These are phyloP conservation scores for Fusarium sublunatum DNA, from an alignment of 2,329 filamentous ascomycete genomes.

Conservation along the genomic window DNA sequence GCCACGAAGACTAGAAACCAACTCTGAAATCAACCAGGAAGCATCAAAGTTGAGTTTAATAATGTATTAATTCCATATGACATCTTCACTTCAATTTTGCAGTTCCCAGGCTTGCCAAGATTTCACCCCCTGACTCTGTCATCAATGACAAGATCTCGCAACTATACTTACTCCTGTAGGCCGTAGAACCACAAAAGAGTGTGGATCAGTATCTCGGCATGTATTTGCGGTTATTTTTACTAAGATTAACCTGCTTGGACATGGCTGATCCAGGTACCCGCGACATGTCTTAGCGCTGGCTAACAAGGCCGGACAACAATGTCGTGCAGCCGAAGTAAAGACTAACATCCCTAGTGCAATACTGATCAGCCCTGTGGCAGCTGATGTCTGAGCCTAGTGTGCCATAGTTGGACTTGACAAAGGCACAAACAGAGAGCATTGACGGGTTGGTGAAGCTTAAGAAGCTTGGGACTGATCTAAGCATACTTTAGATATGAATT, in stretches of 20 bases:
- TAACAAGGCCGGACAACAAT: conserved; percentile 27
- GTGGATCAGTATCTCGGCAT: conserved; percentile 11
- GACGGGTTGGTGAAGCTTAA: background rate
- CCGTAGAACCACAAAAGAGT: background rate
- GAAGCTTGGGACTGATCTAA: background rate
- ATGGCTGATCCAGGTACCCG: conserved; percentile 26
- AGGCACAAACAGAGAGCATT: background rate
- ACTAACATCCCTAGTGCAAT: conserved; percentile 26
- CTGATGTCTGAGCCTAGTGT: background rate
- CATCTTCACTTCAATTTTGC: background rate
- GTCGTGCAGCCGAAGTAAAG: conserved; percentile 32
- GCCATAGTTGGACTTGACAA: conserved; percentile 1
- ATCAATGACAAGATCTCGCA: conserved; percentile 11
- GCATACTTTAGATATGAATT: background rate
- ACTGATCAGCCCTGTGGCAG: conserved; percentile 24
- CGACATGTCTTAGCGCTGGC: conserved; percentile 15
- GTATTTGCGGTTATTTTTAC: background rate
- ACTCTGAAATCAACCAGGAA: too few relatives aligned
- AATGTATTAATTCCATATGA: background rate
- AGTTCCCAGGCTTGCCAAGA: background rate
- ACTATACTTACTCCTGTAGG: conserved; percentile 1
- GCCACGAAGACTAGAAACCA: too few relatives aligned
- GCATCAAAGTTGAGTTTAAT: too few relatives aligned
- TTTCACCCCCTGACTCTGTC: conserved; percentile 3
- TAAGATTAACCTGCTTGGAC: conserved; percentile 2